A percentile compares a stretch with the other conserved stretches of the same genome.
Conservation (phyloP, 2,329 filamentous ascomycete species). For the Nothophoma quercina region DNA sequence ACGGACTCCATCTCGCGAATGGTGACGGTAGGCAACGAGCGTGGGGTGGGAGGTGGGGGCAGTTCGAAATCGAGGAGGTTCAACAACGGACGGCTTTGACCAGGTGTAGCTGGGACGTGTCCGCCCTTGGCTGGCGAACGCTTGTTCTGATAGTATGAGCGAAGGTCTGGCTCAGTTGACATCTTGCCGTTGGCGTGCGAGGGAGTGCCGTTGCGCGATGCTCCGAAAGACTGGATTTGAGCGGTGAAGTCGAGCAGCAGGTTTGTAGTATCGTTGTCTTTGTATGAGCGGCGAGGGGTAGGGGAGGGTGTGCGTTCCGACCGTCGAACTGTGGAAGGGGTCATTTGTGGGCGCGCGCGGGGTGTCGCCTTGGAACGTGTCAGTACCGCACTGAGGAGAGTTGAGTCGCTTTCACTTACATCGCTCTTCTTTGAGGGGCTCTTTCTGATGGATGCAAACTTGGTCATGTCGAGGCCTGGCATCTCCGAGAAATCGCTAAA, state of each 20-base stretch:
- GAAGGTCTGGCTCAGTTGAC: conserved; percentile 60
- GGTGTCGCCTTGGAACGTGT: conserved; percentile 39
- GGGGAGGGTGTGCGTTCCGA: conserved; percentile 56
- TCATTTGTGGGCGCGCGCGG: conserved; percentile 50
- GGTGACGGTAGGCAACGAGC: conserved; percentile 88
- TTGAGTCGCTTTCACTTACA: conserved; percentile 19
- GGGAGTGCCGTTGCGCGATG: conserved; percentile 50
- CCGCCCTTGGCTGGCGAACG: conserved; percentile 43
- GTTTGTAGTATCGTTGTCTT: conserved; percentile 71
- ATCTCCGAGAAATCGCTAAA: conserved; percentile 91
- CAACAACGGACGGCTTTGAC: conserved; percentile 42
- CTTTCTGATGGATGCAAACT: conserved; percentile 76
- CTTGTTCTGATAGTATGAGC: conserved; percentile 44
- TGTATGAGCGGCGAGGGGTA: conserved; percentile 61
- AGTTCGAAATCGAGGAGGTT: conserved; percentile 82
- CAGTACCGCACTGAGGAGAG: background rate
- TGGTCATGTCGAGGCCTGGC: conserved; percentile 77
- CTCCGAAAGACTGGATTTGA: conserved; percentile 67
- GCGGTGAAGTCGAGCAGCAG: conserved; percentile 89
- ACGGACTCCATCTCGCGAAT: conserved; percentile 90
- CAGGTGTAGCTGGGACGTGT: conserved; percentile 40
- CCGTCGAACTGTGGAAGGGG: conserved; percentile 59
- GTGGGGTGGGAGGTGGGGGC: conserved; percentile 89
- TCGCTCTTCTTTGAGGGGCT: conserved; percentile 38
- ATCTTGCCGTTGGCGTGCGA: conserved; percentile 56